Conservation (phyloP, 2,329 filamentous ascomycete species). For the Paracoccidioides brasiliensis region DNA sequence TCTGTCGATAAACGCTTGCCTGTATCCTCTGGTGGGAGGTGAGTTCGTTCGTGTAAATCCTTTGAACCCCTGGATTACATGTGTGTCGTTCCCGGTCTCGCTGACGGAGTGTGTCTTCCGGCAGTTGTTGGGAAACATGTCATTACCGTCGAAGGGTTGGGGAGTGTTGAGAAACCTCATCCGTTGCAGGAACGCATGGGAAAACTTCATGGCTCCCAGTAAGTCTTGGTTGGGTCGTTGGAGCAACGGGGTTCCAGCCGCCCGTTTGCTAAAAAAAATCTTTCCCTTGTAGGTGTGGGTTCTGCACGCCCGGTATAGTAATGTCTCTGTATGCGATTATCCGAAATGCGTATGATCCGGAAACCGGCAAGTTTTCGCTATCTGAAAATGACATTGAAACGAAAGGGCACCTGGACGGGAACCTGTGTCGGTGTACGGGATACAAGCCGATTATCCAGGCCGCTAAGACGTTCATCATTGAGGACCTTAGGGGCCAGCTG, state of each 20-base stretch:
- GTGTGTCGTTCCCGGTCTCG: not conserved
- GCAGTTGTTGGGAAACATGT: conserved; percentile 77
- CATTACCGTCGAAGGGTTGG: conserved; percentile 83
- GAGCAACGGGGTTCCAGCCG: not conserved
- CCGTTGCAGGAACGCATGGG: conserved; percentile 74
- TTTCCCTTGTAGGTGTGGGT: conserved; percentile 44
- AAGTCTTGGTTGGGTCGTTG: not conserved
- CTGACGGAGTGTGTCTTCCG: not conserved
- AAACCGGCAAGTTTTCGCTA: conserved; percentile 61
- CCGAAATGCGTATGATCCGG: conserved; percentile 65
- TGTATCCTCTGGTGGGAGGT: conserved; percentile 67
- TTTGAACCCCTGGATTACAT: not conserved
- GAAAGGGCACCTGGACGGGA: conserved; percentile 72
- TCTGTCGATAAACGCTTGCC: conserved; percentile 75
- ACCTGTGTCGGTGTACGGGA: conserved; percentile 76
- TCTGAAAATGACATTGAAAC: conserved; percentile 61
- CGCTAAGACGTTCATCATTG: conserved; percentile 55
- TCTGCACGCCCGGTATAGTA: conserved; percentile 83
- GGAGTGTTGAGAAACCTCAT: conserved; percentile 65
- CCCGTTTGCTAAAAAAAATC: not conserved
- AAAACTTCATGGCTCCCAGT: conserved; percentile 70
- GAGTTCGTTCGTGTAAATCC: not conserved
- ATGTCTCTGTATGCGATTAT: conserved; percentile 38
- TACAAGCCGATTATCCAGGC: conserved; percentile 79
- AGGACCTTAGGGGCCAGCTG: conserved; percentile 40